Evolutionary conservation across 371 early-diverging fungal species (phyloP), one percentile per base, ranked within the genome.

Genomic region (Apophysomyces ossiformis): DNA sequence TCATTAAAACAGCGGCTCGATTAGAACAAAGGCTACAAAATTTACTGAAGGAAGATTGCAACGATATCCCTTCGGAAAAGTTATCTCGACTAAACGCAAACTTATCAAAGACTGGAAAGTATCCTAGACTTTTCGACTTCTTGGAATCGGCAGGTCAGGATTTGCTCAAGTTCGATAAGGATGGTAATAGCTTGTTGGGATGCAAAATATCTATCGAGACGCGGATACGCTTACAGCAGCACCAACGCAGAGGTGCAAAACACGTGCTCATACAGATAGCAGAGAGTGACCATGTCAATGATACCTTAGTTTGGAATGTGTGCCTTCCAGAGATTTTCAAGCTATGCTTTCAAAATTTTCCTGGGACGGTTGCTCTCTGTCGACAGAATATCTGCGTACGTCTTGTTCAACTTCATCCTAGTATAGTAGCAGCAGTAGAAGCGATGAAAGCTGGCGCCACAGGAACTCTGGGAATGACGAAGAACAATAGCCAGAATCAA

Each of bases 301-400:
- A 89, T 59, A 54, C 75, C 7, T 50, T 58, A 0, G 78, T 89
- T 16, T 90, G 91, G 89, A 77, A 84, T 15, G 69, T 78, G 15
- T 89, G 89, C 54, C 88, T 90, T 44, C 91, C 93, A 2, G 82
- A 85, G 38, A 70, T 95, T 4, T 75, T 88, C 44, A 89, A 88
- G 60, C 81, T 78, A 57, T 85, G 88, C 16, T 85, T 90, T 63
- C 79, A 87, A 36, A 71, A 78, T n/a, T 89, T 87, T 58, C 90
- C 90, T 0, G 74, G 72, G 5, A 77, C 88, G 0, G 83, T 91
- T 11, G 83, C 86, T 8, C 72, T 88, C 12, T 87, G 89, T 65
- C 77, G 91, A 56, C 78, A 79, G 9, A 86, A 84, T 21, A 83
- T 91, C 7, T 89, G 88, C 56, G 71, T 72, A 12, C 79, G 92